Evolutionary conservation across 2,329 filamentous ascomycete genomes (phyloP), one percentile per base, ranked within the genome.

Genomic region (Epichloe amarillans): DNA sequence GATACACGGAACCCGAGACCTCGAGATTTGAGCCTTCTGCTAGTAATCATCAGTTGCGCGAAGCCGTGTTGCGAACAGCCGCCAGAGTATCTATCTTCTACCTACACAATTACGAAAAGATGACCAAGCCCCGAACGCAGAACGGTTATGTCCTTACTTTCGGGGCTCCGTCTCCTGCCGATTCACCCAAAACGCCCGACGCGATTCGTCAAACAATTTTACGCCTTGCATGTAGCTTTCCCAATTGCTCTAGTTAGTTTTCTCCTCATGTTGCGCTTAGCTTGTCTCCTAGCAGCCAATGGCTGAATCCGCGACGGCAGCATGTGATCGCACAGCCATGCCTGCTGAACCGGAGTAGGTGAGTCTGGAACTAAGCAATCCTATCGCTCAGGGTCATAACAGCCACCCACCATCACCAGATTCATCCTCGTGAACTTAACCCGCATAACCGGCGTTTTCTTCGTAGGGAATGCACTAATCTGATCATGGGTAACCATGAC

Each of bases 391-490:
- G 77, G 73, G 49, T 80, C 75, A 59, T 80, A 83, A 60, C 79
- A 83, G 23, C 90, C 88, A 45, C 86, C 88, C 21, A 89, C 89
- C 54, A 97, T 74, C 12, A 96, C 84, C 57, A 97, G 68, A 64
- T 98, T 98, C 88, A 95, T 96, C 54, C 88, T 76, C 3, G 93
- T 97, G 61, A 96, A 96, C 61, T 85, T 81, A 50, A 95, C 90
- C 69, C 91, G 93, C 68, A 94, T 87, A 11, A 97, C 87, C 0
- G 91, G 90, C 15, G 86, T 91, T 70, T 95, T 95, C 77, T 98
- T 98, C 4, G 93, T 97, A 0, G 88, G 83, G 64, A 96, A 97
- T 1, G 88, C 90, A 56, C 82, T 88, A 69, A 98, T 94, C 69
- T 97, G 93, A 62, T 98, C 93, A 0, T 89, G 84, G 0, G 85